A percentile compares a stretch with the other conserved stretches of the same genome.
Conservation (phyloP, 2,329 filamentous ascomycete genomes). For the Ceratocystis diversiconidia region DNA sequence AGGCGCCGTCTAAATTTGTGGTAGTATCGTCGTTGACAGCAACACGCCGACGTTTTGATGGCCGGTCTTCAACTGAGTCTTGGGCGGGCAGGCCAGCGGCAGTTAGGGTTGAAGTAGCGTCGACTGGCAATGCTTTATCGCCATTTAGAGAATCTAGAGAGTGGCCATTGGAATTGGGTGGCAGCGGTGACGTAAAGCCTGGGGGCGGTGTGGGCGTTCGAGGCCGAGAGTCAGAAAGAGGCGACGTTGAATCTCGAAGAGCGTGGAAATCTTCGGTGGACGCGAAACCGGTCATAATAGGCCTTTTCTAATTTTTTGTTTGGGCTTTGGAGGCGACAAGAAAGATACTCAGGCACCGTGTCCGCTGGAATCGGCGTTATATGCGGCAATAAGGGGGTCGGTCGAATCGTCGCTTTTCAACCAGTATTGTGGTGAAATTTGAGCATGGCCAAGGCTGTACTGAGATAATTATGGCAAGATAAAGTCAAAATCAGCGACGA, state of each 20-base stretch:
- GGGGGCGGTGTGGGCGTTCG: constrained; percentile 20
- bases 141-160: constrained; percentile 15
- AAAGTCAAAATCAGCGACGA: constrained; percentile 8
- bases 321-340: constrained; percentile 26
- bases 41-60: constrained; percentile 52
- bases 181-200: constrained; percentile 10
- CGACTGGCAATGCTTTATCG: constrained; percentile 15
- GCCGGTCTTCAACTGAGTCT: constrained; percentile 32
- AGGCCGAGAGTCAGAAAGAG: constrained; percentile 17
- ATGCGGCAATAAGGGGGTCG: constrained; percentile 40
- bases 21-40: no score
- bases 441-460: constrained; percentile 39
- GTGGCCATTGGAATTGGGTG: constrained; percentile 19
- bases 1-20: constrained; percentile 22
- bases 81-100: constrained; percentile 4
- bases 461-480: constrained; percentile 14
- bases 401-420: constrained; percentile 33
- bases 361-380: constrained; percentile 46
- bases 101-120: neutral
- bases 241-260: constrained; percentile 20
- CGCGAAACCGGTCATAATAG: constrained; percentile 48
- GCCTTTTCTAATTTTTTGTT: constrained; percentile 18
- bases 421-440: constrained; percentile 36
- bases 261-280: constrained; percentile 29
- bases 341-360: constrained; percentile 36